Conservation (phyloP, 306 rosid species). For the Fragaria ananassa region DNA sequence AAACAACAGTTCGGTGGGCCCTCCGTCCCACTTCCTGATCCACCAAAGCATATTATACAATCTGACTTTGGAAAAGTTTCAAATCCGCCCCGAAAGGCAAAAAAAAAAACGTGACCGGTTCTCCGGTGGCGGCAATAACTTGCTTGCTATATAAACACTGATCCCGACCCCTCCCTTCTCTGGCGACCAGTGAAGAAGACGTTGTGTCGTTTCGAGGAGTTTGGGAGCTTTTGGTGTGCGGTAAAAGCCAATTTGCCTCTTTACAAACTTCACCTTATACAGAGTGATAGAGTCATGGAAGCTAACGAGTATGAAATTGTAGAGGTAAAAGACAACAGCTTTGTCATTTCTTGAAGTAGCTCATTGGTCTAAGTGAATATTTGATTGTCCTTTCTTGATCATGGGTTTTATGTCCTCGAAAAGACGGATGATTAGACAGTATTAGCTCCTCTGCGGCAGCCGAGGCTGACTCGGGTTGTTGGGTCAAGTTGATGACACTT, state of each 20-base stretch:
- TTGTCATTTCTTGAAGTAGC: not conserved
- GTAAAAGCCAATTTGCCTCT: not conserved
- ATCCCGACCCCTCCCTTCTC: not conserved
- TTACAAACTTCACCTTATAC: not conserved
- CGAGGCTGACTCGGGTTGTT: not conserved
- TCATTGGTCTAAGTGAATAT: not conserved
- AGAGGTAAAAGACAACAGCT: slow-evolving; percentile 16
- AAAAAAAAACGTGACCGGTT: slow-evolving; percentile 7
- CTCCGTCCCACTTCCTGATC: slow-evolving; percentile 26
- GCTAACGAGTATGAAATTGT: slow-evolving; percentile 43
- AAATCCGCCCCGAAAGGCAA: slow-evolving; percentile 21
- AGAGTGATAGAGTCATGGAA: slow-evolving; percentile 43
- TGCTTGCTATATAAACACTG: slow-evolving; percentile 18
- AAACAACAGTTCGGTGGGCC: slow-evolving; percentile 28
- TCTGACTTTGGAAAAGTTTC: slow-evolving; percentile 24
- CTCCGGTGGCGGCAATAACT: slow-evolving; percentile 26
- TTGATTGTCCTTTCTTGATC: too few relatives aligned
- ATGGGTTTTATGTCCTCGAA: too few relatives aligned
- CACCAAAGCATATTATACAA: slow-evolving; percentile 14
- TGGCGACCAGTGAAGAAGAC: not conserved
- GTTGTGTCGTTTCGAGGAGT: not conserved
- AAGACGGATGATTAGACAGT: too few relatives aligned
- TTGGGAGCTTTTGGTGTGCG: slow-evolving; percentile 1
- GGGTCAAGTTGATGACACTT: not conserved
- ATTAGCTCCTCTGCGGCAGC: not conserved